These are phyloP conservation scores for Botryobasidium botryosum DNA, from an alignment of 768 basidiomycete species.

Conservation along the genomic window DNA sequence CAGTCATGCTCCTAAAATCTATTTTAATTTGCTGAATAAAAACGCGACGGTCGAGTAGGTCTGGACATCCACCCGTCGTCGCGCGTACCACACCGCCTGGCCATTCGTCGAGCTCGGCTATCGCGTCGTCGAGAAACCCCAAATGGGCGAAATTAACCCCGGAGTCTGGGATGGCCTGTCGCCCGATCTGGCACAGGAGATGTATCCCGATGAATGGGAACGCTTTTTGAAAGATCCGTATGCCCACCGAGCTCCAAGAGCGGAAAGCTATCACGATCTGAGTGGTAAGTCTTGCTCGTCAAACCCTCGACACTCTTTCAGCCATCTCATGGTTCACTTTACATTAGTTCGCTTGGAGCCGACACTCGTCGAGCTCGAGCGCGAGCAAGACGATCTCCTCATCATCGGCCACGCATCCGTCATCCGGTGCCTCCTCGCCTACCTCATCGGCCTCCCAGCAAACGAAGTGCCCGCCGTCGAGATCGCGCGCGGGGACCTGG, in stretches of 20 bases:
- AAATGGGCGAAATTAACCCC: slow-evolving; percentile 97
- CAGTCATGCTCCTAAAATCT: slow-evolving; percentile 6
- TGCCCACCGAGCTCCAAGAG: slow-evolving; percentile 75
- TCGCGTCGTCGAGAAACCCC: slow-evolving; percentile 77
- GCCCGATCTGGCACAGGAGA: slow-evolving; percentile 72
- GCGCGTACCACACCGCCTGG: slow-evolving; percentile 93
- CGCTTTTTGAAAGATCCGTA: slow-evolving; percentile 88
- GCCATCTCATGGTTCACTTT: neutral
- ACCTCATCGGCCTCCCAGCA: slow-evolving; percentile 84
- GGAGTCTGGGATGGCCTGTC: slow-evolving; percentile 94
- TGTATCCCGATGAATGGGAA: slow-evolving; percentile 90
- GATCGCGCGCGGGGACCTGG: slow-evolving; percentile 88
- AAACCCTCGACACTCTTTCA: neutral
- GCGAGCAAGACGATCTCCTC: slow-evolving; percentile 83
- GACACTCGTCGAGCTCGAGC: slow-evolving; percentile 80
- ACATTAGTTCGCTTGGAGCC: slow-evolving; percentile 82
- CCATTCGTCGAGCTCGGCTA: slow-evolving; percentile 43
- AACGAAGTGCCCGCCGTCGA: slow-evolving; percentile 96
- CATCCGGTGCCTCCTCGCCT: slow-evolving; percentile 87
- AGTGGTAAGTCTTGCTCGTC: slow-evolving; percentile 34
- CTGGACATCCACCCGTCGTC: slow-evolving; percentile 89
- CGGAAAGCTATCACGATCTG: slow-evolving; percentile 95
- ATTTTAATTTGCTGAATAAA: neutral
- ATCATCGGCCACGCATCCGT: slow-evolving; percentile 97
- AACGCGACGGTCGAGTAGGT: slow-evolving; percentile 34